These are phyloP conservation scores for Hsuehochloa calcarea DNA, from an alignment of 176 grass and related monocot genomes.

Conservation along the genomic window DNA sequence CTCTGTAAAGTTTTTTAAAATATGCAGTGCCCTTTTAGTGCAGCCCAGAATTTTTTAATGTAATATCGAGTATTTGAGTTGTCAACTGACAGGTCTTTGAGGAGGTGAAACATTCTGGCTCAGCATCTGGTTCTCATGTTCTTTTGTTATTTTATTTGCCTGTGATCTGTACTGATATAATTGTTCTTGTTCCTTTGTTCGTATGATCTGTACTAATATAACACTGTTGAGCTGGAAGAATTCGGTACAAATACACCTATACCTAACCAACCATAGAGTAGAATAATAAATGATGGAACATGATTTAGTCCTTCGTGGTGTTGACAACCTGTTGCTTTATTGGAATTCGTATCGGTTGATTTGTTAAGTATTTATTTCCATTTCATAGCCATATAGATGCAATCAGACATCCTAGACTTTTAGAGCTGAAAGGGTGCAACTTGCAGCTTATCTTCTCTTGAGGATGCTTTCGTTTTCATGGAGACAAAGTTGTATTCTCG, in stretches of 20 bases:
- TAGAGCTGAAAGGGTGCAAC: constrained; percentile 36
- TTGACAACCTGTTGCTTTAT: constrained; percentile 57
- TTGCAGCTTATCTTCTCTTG: constrained; percentile 12
- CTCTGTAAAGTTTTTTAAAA: background rate
- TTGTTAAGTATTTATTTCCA: constrained; percentile 27
- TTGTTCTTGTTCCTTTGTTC: constrained; percentile 45
- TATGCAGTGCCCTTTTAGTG: background rate
- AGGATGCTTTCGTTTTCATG: constrained; percentile 8
- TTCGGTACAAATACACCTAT: constrained; percentile 43
- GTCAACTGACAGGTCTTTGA: constrained; percentile 6
- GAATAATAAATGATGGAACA: constrained; percentile 38
- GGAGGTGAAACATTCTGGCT: constrained; percentile 27
- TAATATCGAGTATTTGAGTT: constrained; percentile 18
- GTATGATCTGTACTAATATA: constrained; percentile 44
- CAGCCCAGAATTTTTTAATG: constrained; percentile 9
- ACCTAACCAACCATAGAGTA: constrained; percentile 36
- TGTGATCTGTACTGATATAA: constrained; percentile 44
- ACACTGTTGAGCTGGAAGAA: constrained; percentile 49
- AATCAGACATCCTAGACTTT: constrained; percentile 48
- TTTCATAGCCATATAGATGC: constrained; percentile 46
- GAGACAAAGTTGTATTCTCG: constrained; percentile 6
- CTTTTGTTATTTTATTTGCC: constrained; percentile 32
- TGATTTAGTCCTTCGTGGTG: constrained; percentile 27
- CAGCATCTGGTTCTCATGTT: constrained; percentile 41
- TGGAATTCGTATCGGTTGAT: constrained; percentile 33